phyloP scores from a whole-genome alignment of 2,329 filamentous ascomycete genomes.

The Fusarium odoratissimum region DNA sequence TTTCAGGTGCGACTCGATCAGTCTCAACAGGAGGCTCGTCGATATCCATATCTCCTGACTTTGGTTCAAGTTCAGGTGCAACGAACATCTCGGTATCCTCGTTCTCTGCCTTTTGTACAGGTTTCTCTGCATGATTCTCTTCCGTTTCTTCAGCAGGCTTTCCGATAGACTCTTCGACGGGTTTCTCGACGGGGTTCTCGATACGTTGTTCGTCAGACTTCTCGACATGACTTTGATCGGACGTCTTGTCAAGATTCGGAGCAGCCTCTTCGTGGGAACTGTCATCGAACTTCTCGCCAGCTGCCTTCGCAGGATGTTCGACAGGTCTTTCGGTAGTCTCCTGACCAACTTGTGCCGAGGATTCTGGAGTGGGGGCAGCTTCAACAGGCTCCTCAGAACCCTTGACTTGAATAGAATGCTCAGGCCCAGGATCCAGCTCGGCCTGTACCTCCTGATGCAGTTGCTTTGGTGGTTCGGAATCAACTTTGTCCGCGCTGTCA shows the following conservation, averaged over 20 bases:
- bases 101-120: not conserved
- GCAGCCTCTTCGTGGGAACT: not conserved
- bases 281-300: not conserved
- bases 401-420: constrained; percentile 5
- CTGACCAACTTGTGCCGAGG: not conserved
- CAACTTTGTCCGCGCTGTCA: not conserved
- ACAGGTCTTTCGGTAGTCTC: not conserved
- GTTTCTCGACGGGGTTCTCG: not conserved
- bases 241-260: not conserved
- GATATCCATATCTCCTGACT: constrained; percentile 57
- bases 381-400: constrained; percentile 14
- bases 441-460: not conserved
- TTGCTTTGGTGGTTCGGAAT: not conserved
- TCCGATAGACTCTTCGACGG: not conserved
- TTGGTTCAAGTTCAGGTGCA: constrained; percentile 46
- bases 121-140: not conserved
- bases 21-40: constrained; percentile 42
- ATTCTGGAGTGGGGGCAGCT: not conserved
- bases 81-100: constrained; percentile 12
- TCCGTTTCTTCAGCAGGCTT: not conserved
- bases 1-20: constrained; percentile 14
- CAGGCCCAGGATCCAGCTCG: not conserved
- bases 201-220: not conserved
- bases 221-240: not conserved
- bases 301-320: not conserved